Evolutionary conservation across 768 basidiomycete species (phyloP).

Genomic region (Lentinula boryana): DNA sequence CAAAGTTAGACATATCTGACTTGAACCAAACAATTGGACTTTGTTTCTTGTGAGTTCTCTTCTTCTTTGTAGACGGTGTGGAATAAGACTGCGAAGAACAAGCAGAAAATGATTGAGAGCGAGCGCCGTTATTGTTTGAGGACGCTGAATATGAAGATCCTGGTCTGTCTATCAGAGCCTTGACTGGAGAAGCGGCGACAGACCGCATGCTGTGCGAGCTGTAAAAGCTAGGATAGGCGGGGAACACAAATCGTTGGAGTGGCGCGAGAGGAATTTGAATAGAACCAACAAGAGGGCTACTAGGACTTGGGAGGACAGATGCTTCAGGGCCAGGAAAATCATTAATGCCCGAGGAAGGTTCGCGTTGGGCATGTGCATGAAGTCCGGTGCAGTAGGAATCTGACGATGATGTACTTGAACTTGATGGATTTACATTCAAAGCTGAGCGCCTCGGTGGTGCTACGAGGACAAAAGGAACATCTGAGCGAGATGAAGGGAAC

Average conservation of each 20-base stretch:
- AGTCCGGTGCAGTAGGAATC: too few relatives aligned
- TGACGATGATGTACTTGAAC: too few relatives aligned
- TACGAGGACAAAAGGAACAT: neutral
- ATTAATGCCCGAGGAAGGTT: neutral
- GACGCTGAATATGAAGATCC: neutral
- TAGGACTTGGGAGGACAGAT: neutral
- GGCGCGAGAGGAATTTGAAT: neutral
- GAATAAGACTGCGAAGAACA: neutral
- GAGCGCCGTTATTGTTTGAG: neutral
- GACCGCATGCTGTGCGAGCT: neutral
- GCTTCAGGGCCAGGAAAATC: neutral
- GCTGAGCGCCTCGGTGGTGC: neutral
- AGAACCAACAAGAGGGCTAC: neutral
- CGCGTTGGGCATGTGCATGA: too few relatives aligned
- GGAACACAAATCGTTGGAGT: constrained; percentile 1
- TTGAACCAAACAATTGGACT: constrained; percentile 3
- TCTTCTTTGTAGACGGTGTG: neutral
- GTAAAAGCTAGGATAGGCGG: neutral
- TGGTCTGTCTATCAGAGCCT: neutral
- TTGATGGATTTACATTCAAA: neutral
- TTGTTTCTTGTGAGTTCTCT: constrained; percentile 3
- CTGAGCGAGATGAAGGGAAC: neutral
- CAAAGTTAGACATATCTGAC: neutral
- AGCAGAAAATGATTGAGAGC: neutral
- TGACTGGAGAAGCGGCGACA: neutral